phyloP scores from a whole-genome alignment of 345 rosid genomes.

The Psidium friedrichsthalianum region DNA sequence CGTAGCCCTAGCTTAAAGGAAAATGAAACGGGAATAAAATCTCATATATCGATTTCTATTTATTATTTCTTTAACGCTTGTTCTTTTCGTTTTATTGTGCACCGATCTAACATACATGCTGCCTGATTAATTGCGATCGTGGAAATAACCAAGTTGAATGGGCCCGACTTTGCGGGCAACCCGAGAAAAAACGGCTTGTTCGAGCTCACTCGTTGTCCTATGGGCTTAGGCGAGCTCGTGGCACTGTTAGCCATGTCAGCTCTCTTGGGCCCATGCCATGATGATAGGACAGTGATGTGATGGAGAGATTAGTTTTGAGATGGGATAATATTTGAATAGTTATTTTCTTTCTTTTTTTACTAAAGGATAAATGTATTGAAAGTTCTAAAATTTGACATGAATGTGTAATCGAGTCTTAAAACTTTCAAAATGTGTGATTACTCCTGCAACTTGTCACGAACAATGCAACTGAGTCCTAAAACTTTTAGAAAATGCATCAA shows the following conservation, averaged over 20 bases:
- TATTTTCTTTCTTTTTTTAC: not conserved
- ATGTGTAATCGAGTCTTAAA: too few species aligned
- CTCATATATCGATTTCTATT: too few species aligned
- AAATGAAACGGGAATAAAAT: too few species aligned
- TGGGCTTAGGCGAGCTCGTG: not conserved
- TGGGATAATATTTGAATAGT: not conserved
- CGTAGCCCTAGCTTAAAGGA: too few species aligned
- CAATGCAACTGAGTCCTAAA: too few species aligned
- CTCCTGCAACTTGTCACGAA: too few species aligned
- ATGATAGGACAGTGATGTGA: not conserved
- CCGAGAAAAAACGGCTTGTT: not conserved
- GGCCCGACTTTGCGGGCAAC: not conserved
- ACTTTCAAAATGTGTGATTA: too few species aligned
- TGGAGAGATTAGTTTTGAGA: not conserved
- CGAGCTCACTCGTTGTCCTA: fast-evolving
- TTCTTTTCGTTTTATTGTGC: too few species aligned
- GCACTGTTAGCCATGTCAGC: not conserved
- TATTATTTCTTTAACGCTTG: too few species aligned
- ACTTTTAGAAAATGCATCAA: too few species aligned
- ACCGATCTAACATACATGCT: not conserved
- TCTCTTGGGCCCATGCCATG: not conserved
- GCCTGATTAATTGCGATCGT: not conserved
- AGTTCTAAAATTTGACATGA: too few species aligned
- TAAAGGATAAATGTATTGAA: too few species aligned
- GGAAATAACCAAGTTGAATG: not conserved